These are phyloP conservation scores for Penicillium alfredii DNA, from an alignment of 495 filamentous ascomycete genomes.

Conservation along the genomic window DNA sequence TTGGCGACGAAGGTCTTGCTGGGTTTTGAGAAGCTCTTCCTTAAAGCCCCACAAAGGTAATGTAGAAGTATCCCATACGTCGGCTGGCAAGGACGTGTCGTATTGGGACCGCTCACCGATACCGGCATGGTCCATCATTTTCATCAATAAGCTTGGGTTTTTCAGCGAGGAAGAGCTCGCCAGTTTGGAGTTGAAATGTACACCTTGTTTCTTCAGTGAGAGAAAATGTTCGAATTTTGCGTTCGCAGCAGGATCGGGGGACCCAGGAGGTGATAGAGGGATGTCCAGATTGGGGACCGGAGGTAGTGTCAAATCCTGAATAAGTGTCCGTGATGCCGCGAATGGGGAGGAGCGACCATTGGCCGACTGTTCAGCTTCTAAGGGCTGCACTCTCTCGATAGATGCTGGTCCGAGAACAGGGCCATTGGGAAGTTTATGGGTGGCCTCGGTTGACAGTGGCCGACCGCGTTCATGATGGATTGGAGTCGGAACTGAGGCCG, in stretches of 20 bases:
- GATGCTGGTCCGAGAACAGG: constrained; percentile 44
- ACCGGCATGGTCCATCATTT: constrained; percentile 76
- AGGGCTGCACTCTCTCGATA: constrained; percentile 15
- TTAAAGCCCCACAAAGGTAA: constrained; percentile 71
- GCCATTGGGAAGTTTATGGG: constrained; percentile 23
- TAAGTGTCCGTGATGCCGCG: constrained; percentile 53
- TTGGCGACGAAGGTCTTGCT: constrained; percentile 54
- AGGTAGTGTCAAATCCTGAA: constrained; percentile 84
- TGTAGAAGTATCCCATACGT: constrained; percentile 59
- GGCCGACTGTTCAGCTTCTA: constrained; percentile 12
- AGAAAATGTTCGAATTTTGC: constrained; percentile 81
- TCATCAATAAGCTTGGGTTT: constrained; percentile 74
- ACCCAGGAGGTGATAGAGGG: constrained; percentile 76
- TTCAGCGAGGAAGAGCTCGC: constrained; percentile 62
- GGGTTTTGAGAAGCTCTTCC: constrained; percentile 60
- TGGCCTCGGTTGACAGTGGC: not conserved
- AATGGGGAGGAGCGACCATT: constrained; percentile 61
- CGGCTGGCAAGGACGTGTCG: constrained; percentile 58
- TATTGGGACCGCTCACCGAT: constrained; percentile 67
- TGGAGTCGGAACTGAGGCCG: constrained; percentile 3
- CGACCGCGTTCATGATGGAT: not conserved
- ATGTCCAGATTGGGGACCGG: constrained; percentile 71
- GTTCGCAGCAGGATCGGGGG: constrained; percentile 57
- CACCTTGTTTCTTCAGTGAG: constrained; percentile 71
- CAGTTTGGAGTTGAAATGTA: constrained; percentile 88